These are phyloP conservation scores for Suhomyces choctaworum DNA, from an alignment of 1,139 yeast genomes.

Conservation along the genomic window DNA sequence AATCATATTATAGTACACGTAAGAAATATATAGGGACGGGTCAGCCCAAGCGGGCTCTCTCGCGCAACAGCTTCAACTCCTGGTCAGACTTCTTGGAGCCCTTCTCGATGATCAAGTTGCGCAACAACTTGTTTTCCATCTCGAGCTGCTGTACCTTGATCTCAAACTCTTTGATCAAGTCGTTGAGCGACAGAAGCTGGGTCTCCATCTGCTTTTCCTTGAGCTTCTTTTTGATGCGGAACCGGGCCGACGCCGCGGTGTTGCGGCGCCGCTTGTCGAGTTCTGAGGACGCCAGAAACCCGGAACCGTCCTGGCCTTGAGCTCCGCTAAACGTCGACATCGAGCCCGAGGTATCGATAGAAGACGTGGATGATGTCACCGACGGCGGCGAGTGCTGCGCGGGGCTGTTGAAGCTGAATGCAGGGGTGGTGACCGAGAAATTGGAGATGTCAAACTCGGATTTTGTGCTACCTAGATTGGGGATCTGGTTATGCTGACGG, in stretches of 20 bases:
- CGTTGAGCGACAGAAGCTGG: slow-evolving; percentile 61
- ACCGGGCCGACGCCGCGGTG: slow-evolving; percentile 64
- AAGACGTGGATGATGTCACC: slow-evolving; percentile 12
- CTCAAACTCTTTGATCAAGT: slow-evolving; percentile 60
- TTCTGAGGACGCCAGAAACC: slow-evolving; percentile 28
- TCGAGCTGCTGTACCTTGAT: slow-evolving; percentile 56
- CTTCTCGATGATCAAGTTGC: slow-evolving; percentile 73
- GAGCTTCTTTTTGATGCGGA: slow-evolving; percentile 59
- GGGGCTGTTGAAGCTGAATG: slow-evolving; percentile 10
- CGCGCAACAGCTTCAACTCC: slow-evolving; percentile 39
- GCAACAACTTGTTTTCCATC: slow-evolving; percentile 60
- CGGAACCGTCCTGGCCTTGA: slow-evolving; percentile 16
- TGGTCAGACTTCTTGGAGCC: slow-evolving; percentile 46
- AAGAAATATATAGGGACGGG: too few relatives aligned
- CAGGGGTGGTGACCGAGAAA: slow-evolving; percentile 5
- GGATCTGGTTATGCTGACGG: slow-evolving; percentile 25
- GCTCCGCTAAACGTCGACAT: slow-evolving; percentile 7
- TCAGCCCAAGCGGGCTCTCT: slow-evolving; percentile 27
- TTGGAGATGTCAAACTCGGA: slow-evolving; percentile 6
- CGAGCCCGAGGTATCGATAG: slow-evolving; percentile 10
- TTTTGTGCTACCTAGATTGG: slow-evolving; percentile 4
- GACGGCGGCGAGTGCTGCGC: slow-evolving; percentile 12
- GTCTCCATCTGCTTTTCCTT: slow-evolving; percentile 67
- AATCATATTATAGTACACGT: too few relatives aligned
- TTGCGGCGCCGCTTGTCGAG: slow-evolving; percentile 61